Evolutionary conservation across 2,329 filamentous ascomycete genomes (phyloP), one percentile per base, ranked within the genome.

Genomic region (Fusarium tupiense): DNA sequence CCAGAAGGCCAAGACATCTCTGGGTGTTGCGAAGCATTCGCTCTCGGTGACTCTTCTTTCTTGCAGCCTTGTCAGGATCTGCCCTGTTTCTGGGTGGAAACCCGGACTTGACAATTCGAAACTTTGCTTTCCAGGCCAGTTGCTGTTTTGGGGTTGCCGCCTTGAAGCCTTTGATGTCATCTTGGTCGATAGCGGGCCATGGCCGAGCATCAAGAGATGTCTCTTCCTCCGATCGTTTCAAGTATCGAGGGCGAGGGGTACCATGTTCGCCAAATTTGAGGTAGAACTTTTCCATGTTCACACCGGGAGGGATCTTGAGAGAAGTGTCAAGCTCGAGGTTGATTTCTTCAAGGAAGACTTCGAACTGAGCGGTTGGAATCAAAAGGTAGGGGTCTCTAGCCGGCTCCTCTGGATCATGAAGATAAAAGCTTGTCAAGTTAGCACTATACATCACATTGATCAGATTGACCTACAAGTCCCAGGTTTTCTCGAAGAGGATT

Each of bases 401-500:
- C 20, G 84, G 82, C 13, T 84, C 74, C 7, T 84, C 80, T 1
- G 89, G 88, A 54, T 89, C 84, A 78, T 91, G 86, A 41, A 94
- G 78, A 80, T 93, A 95, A 81, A 92, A 94, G 62, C 92, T 94
- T 54, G 20, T 24, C 17, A 24, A 33, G 61, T 79, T 59, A 79
- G 70, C 24, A 67, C 14, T 26, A 41, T 52, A 14, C 17, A 41
- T 12, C 46, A 14, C 6, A n/a, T 8, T 22, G 4, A 41, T 14
- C 40, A 19, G 24, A 17, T 6, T 2, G 41, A 61, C 91, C 87
- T 86, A 96, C 93, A 97, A 84, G 71, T 96, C 91, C 95, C 95
- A 98, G 17, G 84, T 78, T 67, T 90, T 87, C 5, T 85, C 82
- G 76, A 88, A 89, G 72, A 93, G 85, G 57, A 94, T 87, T 7